Base-by-base conservation (phyloP, 495 filamentous ascomycete species). In the Niebla homalea region DNA sequence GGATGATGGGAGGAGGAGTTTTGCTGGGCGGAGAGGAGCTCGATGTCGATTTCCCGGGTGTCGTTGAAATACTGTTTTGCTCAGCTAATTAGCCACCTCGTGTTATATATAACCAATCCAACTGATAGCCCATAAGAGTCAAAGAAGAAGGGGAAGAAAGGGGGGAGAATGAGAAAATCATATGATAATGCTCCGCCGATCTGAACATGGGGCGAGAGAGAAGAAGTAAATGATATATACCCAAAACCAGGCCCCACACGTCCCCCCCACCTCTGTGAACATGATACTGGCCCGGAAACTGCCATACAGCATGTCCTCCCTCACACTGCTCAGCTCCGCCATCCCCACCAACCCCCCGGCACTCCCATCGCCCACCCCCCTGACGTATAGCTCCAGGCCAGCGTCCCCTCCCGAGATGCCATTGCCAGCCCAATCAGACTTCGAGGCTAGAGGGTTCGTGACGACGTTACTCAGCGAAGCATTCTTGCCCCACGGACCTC, bases 231-330 rank as follows among this genome's bases (percentile, higher is more conserved):
- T n/a, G n/a, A n/a, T n/a, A n/a, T 70, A 26, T 67, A 87, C 79
- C 79, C 81, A 88, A 61, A 87, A 89, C 60, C 87, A 87, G 15
- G 84, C 81, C 19, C 71, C 78, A 63, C 84, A 89, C 8, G 84
- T 87, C 14, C 84, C 84, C 22, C 66, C 57, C 5, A 73, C 56
- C 48, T 57, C 57, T 2, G 80, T 74, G 36, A 80, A 55, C 65
- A 78, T 83, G 63, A 87, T 78, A 29, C 72, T 73, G 3, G 79
- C 76, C 12, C 84, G 67, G 54, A 82, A 87, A 43, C 72, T 79
- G 2, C 85, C 84, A 56, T 74, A 83, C 8, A 71, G 57, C 58
- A 84, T 65, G 58, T 88, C 79, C n/a, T 61, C 49, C 26, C 80
- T 64, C 4, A 60, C 54, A 22, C 76, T 74, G 29, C 74, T 74